A percentile compares a stretch with the other conserved stretches of the same genome.
phyloP scores from a whole-genome alignment of 1,139 yeast species.

The Tardiomyces digboiensis region DNA sequence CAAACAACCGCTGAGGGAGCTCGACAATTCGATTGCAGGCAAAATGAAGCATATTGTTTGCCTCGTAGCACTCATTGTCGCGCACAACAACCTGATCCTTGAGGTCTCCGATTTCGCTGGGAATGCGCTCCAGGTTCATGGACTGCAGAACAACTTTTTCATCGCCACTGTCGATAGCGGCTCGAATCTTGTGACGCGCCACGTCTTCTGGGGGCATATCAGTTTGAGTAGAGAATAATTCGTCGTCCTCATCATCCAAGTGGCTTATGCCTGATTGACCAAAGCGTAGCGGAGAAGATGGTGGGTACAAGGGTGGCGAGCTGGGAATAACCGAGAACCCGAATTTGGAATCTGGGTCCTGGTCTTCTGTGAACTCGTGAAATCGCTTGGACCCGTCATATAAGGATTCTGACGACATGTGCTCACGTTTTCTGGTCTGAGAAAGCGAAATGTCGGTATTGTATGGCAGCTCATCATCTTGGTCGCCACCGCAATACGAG shows the following conservation, averaged over 20 bases:
- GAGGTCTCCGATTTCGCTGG: slow-evolving; percentile 47
- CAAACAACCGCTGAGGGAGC: slow-evolving; percentile 44
- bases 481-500: slow-evolving; percentile 20
- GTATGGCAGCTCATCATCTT: slow-evolving; percentile 17
- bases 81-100: slow-evolving; percentile 30
- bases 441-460: slow-evolving; percentile 20
- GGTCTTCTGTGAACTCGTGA: slow-evolving; percentile 18
- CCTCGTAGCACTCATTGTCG: slow-evolving; percentile 9
- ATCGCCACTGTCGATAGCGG: slow-evolving; percentile 28
- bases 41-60: slow-evolving; percentile 38
- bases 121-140: slow-evolving; percentile 36
- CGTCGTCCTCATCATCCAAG: slow-evolving; percentile 1
- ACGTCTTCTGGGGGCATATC: slow-evolving; percentile 1
- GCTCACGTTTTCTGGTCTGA: slow-evolving; percentile 22
- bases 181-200: slow-evolving; percentile 15
- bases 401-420: slow-evolving; percentile 17
- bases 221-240: slow-evolving; percentile 2
- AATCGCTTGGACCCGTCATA: slow-evolving; percentile 11
- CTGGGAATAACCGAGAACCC: slow-evolving; percentile 11
- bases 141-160: slow-evolving; percentile 35
- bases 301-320: slow-evolving; percentile 16
- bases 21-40: slow-evolving; percentile 40
- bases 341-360: slow-evolving; percentile 14
- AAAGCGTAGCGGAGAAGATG: slow-evolving; percentile 1
- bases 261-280: neutral